A percentile compares a stretch with the other conserved stretches of the same genome.
Evolutionary conservation across 2,329 filamentous ascomycete species (phyloP).

Genomic region (Zymoseptoria ardabiliae): DNA sequence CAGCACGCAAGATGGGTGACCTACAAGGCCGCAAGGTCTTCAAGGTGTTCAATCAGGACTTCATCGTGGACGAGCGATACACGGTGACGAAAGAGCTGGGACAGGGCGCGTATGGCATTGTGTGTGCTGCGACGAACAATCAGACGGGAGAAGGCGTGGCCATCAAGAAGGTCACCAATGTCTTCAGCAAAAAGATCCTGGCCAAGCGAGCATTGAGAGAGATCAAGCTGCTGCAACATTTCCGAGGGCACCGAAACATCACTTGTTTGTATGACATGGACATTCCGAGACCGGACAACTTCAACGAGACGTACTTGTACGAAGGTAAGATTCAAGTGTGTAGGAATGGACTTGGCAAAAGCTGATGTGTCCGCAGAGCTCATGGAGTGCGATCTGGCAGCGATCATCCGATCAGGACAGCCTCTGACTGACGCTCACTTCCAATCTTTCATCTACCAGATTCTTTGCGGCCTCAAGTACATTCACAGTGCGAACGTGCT

Average conservation of each 20-base stretch:
- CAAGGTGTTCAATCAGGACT: conserved; percentile 99
- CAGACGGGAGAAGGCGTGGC: conserved; percentile 88
- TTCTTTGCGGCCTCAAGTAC: conserved; percentile 96
- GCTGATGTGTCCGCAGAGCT: conserved; percentile 56
- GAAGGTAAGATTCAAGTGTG: conserved; percentile 64
- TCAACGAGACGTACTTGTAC: conserved; percentile 98
- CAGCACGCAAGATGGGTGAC: conserved; percentile 44
- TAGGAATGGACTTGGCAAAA: not conserved
- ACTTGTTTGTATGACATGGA: conserved; percentile 99
- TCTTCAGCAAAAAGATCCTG: conserved; percentile 99
- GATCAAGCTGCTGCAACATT: conserved; percentile 98
- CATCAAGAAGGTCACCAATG: conserved; percentile 99
- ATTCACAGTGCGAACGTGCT: conserved; percentile 98
- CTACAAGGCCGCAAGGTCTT: conserved; percentile 77
- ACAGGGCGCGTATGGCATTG: conserved; percentile 96
- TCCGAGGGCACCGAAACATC: conserved; percentile 65
- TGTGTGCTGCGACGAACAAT: conserved; percentile 90
- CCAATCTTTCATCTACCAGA: conserved; percentile 99
- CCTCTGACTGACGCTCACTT: conserved; percentile 97
- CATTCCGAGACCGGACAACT: conserved; percentile 92
- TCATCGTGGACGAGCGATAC: conserved; percentile 96
- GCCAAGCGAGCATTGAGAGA: conserved; percentile 96
- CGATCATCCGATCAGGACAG: conserved; percentile 95
- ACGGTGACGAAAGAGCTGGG: conserved; percentile 98
- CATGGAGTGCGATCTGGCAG: conserved; percentile 98